These are phyloP conservation scores for Flaveria floridana DNA, from an alignment of 140 eudicot genomes.

Conservation along the genomic window DNA sequence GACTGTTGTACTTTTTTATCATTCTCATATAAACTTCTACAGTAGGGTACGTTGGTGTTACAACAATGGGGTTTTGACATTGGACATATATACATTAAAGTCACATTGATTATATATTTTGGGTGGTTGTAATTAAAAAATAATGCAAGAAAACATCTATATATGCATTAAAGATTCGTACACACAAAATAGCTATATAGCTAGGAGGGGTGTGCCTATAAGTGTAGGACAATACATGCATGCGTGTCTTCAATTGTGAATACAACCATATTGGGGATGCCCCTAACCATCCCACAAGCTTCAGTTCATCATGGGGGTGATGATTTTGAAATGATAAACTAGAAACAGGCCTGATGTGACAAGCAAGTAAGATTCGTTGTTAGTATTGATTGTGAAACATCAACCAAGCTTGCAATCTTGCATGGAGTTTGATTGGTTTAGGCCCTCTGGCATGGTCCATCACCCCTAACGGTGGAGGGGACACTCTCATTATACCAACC, in stretches of 20 bases:
- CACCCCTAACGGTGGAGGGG: no score
- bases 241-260: constrained; percentile 2
- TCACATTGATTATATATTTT: background rate
- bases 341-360: no score
- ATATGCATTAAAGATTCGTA: constrained; percentile 10
- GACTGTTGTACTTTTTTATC: background rate
- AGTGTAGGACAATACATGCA: constrained; percentile 4
- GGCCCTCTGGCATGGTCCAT: no score
- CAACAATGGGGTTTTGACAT: constrained; percentile 5
- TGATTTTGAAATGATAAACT: background rate
- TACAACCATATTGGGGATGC: background rate
- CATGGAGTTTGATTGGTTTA: background rate
- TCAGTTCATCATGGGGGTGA: background rate
- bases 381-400: background rate
- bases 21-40: background rate
- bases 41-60: background rate
- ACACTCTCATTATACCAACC: no score
- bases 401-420: background rate
- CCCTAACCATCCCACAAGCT: background rate
- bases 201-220: constrained; percentile 1
- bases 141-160: background rate
- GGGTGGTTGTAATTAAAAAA: background rate
- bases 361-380: background rate
- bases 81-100: background rate
- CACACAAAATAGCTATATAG: constrained; percentile 9